These are phyloP conservation scores for Tricholoma hemisulphureum DNA, from an alignment of 768 basidiomycete species.

Conservation along the genomic window DNA sequence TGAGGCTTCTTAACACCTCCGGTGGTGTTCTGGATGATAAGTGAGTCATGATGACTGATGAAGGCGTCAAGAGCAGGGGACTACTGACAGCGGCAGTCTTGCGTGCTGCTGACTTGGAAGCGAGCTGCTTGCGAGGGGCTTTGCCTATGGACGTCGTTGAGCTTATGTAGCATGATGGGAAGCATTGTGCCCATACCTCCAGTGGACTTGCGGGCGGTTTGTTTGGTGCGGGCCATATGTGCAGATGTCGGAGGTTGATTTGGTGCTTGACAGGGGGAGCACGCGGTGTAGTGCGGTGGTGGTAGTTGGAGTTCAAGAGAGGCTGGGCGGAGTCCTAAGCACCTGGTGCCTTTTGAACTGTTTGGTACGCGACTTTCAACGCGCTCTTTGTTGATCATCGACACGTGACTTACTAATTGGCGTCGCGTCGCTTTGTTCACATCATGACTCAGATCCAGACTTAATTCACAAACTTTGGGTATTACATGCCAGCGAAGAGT, in stretches of 20 bases:
- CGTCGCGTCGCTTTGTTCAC: neutral
- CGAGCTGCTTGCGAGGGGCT: slow-evolving; percentile 61
- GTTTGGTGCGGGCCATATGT: slow-evolving; percentile 72
- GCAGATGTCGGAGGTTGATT: slow-evolving; percentile 5
- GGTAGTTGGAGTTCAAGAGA: slow-evolving; percentile 25
- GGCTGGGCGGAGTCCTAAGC: slow-evolving; percentile 21
- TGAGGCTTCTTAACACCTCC: slow-evolving; percentile 82
- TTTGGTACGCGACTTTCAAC: slow-evolving; percentile 15
- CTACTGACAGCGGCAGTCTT: slow-evolving; percentile 49
- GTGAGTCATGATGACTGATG: neutral
- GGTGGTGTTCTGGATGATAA: slow-evolving; percentile 38
- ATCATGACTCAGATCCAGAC: too few species aligned
- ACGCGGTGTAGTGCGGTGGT: slow-evolving; percentile 11
- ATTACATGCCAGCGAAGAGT: too few species aligned
- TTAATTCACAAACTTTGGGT: too few species aligned
- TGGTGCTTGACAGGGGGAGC: neutral
- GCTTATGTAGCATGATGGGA: neutral
- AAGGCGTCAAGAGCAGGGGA: neutral
- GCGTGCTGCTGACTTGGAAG: slow-evolving; percentile 57
- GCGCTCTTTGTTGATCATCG: slow-evolving; percentile 13
- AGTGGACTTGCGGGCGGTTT: slow-evolving; percentile 76
- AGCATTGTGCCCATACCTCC: slow-evolving; percentile 45
- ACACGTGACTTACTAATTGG: slow-evolving; percentile 5
- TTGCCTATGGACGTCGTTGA: slow-evolving; percentile 37
- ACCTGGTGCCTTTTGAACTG: slow-evolving; percentile 24